A percentile compares a stretch with the other conserved stretches of the same genome.
Conservation (phyloP, 2,329 filamentous ascomycete genomes). For the Lachnellula occidentalis region DNA sequence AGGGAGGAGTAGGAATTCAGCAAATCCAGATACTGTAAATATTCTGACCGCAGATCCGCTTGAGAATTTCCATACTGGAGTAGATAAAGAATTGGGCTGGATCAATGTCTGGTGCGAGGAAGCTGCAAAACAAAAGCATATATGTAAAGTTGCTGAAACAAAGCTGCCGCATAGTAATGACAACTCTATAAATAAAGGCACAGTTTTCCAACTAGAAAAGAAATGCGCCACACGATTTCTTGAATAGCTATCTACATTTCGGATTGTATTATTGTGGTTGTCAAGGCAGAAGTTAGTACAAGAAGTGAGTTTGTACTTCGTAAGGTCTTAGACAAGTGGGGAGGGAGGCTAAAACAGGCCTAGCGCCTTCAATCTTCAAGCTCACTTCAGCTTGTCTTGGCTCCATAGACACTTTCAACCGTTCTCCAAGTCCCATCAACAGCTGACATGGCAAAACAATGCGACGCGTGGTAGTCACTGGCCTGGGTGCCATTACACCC, state of each 20-base stretch:
- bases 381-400: neutral
- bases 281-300: too few species aligned
- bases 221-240: slow-evolving; percentile 7
- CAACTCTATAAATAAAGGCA: neutral
- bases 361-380: neutral
- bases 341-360: neutral
- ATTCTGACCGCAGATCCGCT: slow-evolving; percentile 12
- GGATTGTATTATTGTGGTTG: too few species aligned
- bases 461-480: slow-evolving; percentile 76
- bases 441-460: slow-evolving; percentile 26
- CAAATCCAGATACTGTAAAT: slow-evolving; percentile 16
- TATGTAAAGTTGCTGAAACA: slow-evolving; percentile 16
- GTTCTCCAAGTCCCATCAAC: neutral
- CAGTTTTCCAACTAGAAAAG: slow-evolving; percentile 7
- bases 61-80: neutral
- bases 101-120: neutral
- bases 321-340: neutral
- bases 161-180: slow-evolving; percentile 9
- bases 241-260: too few species aligned
- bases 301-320: too few species aligned
- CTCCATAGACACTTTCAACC: neutral
- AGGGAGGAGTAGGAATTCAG: slow-evolving; percentile 6
- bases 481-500: slow-evolving; percentile 76
- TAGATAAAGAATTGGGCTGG: slow-evolving; percentile 7
- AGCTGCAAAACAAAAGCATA: slow-evolving; percentile 7